Percentiles rank a stretch among this genome's conserved stretches.
Evolutionary conservation across 495 filamentous ascomycete genomes (phyloP).

Genomic region (Penicillium daleae): DNA sequence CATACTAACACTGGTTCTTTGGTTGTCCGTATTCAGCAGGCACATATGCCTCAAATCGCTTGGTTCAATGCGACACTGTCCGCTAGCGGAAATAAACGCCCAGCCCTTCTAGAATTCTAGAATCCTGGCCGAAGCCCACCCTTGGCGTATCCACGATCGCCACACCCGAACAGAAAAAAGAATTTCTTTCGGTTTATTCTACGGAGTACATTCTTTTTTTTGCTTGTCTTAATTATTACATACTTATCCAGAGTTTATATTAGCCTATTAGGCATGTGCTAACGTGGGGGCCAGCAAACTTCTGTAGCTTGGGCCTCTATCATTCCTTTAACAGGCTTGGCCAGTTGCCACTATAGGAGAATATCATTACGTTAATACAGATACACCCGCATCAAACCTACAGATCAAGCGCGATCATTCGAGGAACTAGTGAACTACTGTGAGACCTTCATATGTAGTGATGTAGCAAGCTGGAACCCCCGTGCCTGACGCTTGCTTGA

Average conservation of each 20-base stretch:
- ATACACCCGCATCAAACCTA: not conserved
- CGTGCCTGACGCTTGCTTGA: conserved; percentile 2
- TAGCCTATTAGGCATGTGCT: not conserved
- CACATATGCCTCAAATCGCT: not conserved
- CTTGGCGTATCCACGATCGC: conserved; percentile 23
- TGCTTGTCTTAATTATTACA: not conserved
- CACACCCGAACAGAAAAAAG: conserved; percentile 19
- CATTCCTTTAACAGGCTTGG: not conserved
- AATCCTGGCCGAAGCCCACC: conserved; percentile 29
- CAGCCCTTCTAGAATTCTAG: conserved; percentile 36
- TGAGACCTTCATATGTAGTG: not conserved
- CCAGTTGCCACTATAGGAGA: not conserved
- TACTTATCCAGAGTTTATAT: no score
- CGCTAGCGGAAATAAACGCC: conserved; percentile 11
- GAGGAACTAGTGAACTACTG: no score
- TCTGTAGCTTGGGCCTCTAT: not conserved
- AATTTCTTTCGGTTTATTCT: not conserved
- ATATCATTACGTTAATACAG: not conserved
- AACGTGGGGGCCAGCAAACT: not conserved
- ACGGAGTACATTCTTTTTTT: not conserved
- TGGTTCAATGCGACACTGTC: not conserved
- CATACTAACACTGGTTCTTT: not conserved
- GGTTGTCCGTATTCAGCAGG: not conserved
- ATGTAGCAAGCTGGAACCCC: not conserved
- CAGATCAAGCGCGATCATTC: no score